Evolutionary conservation across 108 stramenopile genomes (phyloP), one percentile per base, ranked within the genome.

Genomic region (Skeletonema tropicum): DNA sequence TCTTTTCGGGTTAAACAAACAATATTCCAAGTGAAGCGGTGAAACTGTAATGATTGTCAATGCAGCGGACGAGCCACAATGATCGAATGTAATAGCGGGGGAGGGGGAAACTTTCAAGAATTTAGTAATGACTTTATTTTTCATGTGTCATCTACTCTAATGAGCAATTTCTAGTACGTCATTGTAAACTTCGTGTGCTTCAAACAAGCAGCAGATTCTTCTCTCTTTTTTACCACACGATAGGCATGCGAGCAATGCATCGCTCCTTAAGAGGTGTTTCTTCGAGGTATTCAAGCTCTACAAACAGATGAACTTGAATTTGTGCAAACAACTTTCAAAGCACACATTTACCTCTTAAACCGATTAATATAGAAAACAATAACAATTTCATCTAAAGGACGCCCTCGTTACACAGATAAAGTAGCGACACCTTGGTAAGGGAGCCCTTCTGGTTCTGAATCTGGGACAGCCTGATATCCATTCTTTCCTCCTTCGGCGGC

Each of bases 391-490:
- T 29, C 23, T 23, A 23, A 23, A 55, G n/a, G 7, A 23, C 52
- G 52, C 23, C 52, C 19, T 55, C 52, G 7, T 55, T 55, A 55
- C 10, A 55, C 52, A 23, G 52, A 55, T 10, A 55, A 55, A 55
- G 52, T 55, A 23, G 52, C 52, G 23, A 25, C 52, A 55, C 23
- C 0, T 55, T 39, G 38, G 38, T 39, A 39, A 39, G 38, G 10
- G 38, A n/a, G 52, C 52, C 52, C 52, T 7, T 55, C 52, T 23
- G 21, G 64, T 31, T 66, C 73, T 42, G 67, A 46, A 6, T 80
- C 79, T 29, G 73, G 73, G 14, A 74, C 73, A 25, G 25, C 8
- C 60, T 74, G 57, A 39, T 80, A 80, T 25, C 73, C 79, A 25
- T 60, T 67, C 65, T 68, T 80, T 23, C 72, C 65, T n/a, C 48